Evolutionary conservation across 305 asterid species (phyloP), one percentile per base, ranked within the genome.

Genomic region (Fraxinus greggii): DNA sequence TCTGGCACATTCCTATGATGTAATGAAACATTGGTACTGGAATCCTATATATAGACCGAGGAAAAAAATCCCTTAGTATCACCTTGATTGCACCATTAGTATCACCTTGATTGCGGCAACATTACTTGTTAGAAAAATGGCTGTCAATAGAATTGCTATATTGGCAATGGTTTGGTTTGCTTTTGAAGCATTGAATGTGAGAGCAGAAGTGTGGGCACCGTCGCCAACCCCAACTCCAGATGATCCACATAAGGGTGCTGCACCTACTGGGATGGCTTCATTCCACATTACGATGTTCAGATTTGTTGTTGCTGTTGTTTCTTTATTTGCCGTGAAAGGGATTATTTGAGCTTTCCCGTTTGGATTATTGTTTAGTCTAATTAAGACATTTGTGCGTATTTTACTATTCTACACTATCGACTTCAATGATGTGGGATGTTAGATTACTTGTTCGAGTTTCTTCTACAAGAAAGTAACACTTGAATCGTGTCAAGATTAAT

Each of bases 301-400:
- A 40, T 28, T 81, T 69, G 63, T 81, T 69, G 80, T 70, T 67
- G 86, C 84, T n/a, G 76, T 72, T 13, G 21, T 86, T 40, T 83
- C 85, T 40, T 70, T 83, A 63, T 75, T 82, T 70, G 21, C 84
- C 17, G 10, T 81, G 7, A 86, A 86, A 81, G 82, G 83, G 8
- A 6, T 81, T 3, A 63, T 54, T 78, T 83, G 38, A 83, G 80
- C 70, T 80, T 80, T 48, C 80, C 45, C 42, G n/a, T 21, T 75
- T 51, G 63, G 63, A 51, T 51, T 51, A 5, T 51, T 17, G 61
- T 51, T 17, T 51, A 45, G 19, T 45, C 19, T 45, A 51, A 17
- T 51, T 51, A 17, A 0, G 2, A 51, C 63, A 19, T 17, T 17
- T 51, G 24, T 5, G 63, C 0, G 8, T 17, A 3, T 51, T 51